Evolutionary conservation across 2,329 filamentous ascomycete species (phyloP).

Genomic region (Lachnellula hyalina): DNA sequence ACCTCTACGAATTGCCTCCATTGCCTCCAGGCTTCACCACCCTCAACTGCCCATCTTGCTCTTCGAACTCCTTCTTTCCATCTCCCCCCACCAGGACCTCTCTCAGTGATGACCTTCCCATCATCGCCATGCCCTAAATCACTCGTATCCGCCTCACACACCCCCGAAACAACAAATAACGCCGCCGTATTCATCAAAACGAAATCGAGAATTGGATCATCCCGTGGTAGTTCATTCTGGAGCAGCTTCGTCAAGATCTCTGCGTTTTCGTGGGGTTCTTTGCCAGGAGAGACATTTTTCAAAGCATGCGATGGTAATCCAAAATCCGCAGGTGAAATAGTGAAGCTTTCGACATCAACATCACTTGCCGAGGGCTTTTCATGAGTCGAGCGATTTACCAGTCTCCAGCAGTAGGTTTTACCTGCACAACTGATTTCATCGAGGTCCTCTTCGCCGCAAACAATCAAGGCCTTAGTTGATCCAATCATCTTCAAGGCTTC

Average conservation of each 20-base stretch:
- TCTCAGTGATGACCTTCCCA: constrained; percentile 72
- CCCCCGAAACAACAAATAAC: constrained; percentile 75
- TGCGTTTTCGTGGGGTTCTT: constrained; percentile 82
- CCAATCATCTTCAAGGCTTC: constrained; percentile 75
- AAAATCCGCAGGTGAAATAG: constrained; percentile 77
- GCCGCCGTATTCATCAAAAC: constrained; percentile 92
- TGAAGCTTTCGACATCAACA: constrained; percentile 68
- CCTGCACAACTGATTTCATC: constrained; percentile 95
- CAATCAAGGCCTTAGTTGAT: constrained; percentile 76
- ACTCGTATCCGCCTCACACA: constrained; percentile 79
- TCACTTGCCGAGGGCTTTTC: constrained; percentile 33
- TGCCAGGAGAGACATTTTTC: constrained; percentile 73
- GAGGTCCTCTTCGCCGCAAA: constrained; percentile 90
- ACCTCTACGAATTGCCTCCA: constrained; percentile 80
- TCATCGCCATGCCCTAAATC: constrained; percentile 76
- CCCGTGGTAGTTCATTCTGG: constrained; percentile 61
- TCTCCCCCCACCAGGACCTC: constrained; percentile 76
- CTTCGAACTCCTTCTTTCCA: constrained; percentile 94
- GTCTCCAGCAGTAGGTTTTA: constrained; percentile 80
- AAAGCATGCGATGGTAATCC: constrained; percentile 73
- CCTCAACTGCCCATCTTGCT: constrained; percentile 82
- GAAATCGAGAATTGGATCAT: constrained; percentile 87
- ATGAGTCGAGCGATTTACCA: constrained; percentile 48
- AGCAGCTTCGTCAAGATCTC: constrained; percentile 74
- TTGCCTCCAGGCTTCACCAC: constrained; percentile 77